A percentile compares a stretch with the other conserved stretches of the same genome.
Evolutionary conservation across 73 alveolate genomes (phyloP).

Genomic region (Stentor roeselii): DNA sequence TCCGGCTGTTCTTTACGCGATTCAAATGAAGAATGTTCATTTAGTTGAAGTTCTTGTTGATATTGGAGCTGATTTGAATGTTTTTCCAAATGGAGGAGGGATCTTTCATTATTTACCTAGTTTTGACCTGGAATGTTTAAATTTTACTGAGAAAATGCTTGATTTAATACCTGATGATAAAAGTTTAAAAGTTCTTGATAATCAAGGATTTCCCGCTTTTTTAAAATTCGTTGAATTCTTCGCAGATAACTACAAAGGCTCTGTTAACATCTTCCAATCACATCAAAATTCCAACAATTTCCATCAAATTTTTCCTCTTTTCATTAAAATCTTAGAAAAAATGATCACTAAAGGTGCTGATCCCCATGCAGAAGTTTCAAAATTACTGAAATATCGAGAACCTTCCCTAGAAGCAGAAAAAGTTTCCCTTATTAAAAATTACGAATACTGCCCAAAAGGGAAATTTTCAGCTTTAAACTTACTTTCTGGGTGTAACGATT

Average conservation of each 20-base stretch:
- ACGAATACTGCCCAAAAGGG: not conserved
- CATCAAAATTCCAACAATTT: not conserved
- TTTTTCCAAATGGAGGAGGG: constrained; percentile 45
- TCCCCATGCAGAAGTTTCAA: not conserved
- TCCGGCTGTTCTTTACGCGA: constrained; percentile 62
- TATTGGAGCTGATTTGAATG: not conserved
- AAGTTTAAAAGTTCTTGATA: constrained; percentile 68
- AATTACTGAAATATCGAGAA: not conserved
- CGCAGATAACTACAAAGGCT: constrained; percentile 6
- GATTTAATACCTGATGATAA: constrained; percentile 43
- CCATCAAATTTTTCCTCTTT: not conserved
- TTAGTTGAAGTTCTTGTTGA: constrained; percentile 44
- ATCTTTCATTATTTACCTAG: constrained; percentile 33
- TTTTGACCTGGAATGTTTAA: constrained; percentile 35
- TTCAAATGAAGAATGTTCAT: constrained; percentile 33
- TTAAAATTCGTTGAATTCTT: constrained; percentile 39
- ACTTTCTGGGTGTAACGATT: not conserved
- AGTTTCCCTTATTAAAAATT: not conserved
- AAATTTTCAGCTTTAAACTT: not conserved
- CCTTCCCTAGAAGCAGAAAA: not conserved
- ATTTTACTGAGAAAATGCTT: constrained; percentile 45
- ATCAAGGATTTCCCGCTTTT: constrained; percentile 86
- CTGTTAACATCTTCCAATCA: not conserved
- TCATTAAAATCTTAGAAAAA: not conserved
- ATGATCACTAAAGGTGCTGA: not conserved